These are phyloP conservation scores for Suillus variegatus DNA, from an alignment of 768 basidiomycete species.

Conservation along the genomic window DNA sequence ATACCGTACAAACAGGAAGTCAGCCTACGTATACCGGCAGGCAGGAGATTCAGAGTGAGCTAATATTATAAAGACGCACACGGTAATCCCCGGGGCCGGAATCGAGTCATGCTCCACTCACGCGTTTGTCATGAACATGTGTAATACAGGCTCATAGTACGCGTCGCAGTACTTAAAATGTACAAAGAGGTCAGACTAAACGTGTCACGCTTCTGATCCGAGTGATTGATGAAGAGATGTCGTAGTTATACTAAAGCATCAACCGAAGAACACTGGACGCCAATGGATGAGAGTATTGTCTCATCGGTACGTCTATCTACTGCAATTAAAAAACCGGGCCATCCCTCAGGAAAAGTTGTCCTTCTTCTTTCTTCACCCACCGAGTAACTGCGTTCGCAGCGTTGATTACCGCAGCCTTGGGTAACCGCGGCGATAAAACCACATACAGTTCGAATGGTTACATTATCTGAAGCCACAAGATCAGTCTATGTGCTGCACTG, in stretches of 20 bases:
- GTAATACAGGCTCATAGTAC: neutral
- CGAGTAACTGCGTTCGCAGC: constrained; percentile 87
- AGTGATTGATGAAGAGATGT: no score
- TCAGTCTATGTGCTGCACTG: neutral
- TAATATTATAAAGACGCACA: neutral
- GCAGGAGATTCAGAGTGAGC: no score
- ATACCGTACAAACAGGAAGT: neutral
- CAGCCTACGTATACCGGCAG: neutral
- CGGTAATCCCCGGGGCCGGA: no score
- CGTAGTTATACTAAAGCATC: no score
- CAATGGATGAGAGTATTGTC: no score
- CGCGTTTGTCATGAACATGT: neutral
- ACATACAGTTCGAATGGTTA: constrained; percentile 93
- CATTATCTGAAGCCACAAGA: constrained; percentile 63
- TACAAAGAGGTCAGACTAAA: neutral
- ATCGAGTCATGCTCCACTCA: neutral
- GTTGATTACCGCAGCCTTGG: constrained; percentile 85
- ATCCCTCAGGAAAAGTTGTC: constrained; percentile 76
- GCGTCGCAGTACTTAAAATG: neutral
- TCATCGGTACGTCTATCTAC: neutral
- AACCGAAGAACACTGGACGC: no score
- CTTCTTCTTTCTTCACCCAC: constrained; percentile 92
- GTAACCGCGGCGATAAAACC: constrained; percentile 75
- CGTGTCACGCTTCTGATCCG: neutral
- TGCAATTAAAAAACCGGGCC: constrained; percentile 80